Percentiles rank a stretch among this genome's conserved stretches.
Conservation (phyloP, 2,329 filamentous ascomycete species). For the Neonectria faginata region DNA sequence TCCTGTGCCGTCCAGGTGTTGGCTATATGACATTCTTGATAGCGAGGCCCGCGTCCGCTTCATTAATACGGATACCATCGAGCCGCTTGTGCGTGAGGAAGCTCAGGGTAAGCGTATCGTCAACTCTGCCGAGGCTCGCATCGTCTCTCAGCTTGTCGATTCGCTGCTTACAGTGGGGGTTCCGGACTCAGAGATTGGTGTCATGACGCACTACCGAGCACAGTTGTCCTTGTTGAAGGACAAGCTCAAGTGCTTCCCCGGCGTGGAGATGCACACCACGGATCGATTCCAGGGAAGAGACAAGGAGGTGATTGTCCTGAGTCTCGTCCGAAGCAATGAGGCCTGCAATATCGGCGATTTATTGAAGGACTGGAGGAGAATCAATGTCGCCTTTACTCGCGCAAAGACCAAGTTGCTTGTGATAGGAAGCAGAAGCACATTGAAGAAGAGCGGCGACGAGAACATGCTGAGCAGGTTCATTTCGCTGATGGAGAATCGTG, state of each 20-base stretch:
- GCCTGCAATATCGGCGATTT: conserved; percentile 87
- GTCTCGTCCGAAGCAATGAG: conserved; percentile 88
- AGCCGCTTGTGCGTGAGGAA: conserved; percentile 74
- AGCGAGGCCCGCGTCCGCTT: conserved; percentile 83
- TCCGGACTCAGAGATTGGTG: conserved; percentile 80
- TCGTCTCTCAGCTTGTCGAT: conserved; percentile 84
- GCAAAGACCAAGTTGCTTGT: conserved; percentile 93
- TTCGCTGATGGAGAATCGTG: conserved; percentile 76
- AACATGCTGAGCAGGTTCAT: conserved; percentile 85
- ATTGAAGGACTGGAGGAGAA: conserved; percentile 88
- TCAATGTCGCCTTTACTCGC: conserved; percentile 95
- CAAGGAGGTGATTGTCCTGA: conserved; percentile 91
- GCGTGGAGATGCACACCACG: conserved; percentile 94
- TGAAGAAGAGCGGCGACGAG: conserved; percentile 77
- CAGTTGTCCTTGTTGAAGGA: conserved; percentile 88
- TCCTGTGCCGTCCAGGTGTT: conserved; percentile 69
- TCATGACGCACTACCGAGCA: conserved; percentile 96
- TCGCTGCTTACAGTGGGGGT: conserved; percentile 82
- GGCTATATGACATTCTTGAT: conserved; percentile 78
- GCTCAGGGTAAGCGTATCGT: conserved; percentile 87
- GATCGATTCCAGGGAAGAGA: conserved; percentile 97
- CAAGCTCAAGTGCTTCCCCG: conserved; percentile 68
- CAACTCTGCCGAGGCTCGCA: conserved; percentile 83
- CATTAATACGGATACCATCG: conserved; percentile 86
- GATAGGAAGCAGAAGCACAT: conserved; percentile 82